Base-by-base conservation (phyloP, 352 stramenopile genomes). In the Globisporangium nagaii region DNA sequence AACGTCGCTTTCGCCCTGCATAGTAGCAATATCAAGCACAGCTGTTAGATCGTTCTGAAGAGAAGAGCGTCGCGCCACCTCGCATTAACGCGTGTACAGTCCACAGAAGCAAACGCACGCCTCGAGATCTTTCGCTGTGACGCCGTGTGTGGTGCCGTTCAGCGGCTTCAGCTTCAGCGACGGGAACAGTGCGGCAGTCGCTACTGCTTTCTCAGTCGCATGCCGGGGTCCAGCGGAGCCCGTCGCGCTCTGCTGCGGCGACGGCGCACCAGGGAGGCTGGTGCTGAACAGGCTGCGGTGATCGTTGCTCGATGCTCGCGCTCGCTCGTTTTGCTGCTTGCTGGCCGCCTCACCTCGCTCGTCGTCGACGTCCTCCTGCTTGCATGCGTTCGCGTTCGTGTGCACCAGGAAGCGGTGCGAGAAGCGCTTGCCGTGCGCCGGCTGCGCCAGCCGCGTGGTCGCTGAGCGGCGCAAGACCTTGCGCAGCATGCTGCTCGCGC, bases 301-400 rank as follows among this genome's bases (percentile, higher is more conserved):
- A 13, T 58, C 56, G 27, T 22, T 44, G 32, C 19, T 40, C 3
- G 37, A 28, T n/a, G 24, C 12, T 13, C 11, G 17, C 10, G 35
- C 20, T 17, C 25, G 20, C n/a, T 15, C n/a, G 19, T 12, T 44
- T 8, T 42, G 27, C 1, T 47, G 28, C 20, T 52, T 49, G 13
- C 24, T 19, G 15, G 27, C 41, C n/a, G 27, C 36, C 8, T 36
- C 50, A 41, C 19, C 27, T 11, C 41, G 46, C 17, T 61, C 45
- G 6, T 61, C 46, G 2, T 54, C 48, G 3, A 44, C 47, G 3
- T 36, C 56, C n/a, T 53, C 48, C n/a, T 58, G 40, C 19, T 63
- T 56, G 32, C 47, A 57, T n/a, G 56, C 56, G 35, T 53, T 63
- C 24, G 56, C 56, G 35, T 53, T 63, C 36, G 56, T 63, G 39